phyloP scores from a whole-genome alignment of 805 yeast species.

The Starmerella gropengiesseri region DNA sequence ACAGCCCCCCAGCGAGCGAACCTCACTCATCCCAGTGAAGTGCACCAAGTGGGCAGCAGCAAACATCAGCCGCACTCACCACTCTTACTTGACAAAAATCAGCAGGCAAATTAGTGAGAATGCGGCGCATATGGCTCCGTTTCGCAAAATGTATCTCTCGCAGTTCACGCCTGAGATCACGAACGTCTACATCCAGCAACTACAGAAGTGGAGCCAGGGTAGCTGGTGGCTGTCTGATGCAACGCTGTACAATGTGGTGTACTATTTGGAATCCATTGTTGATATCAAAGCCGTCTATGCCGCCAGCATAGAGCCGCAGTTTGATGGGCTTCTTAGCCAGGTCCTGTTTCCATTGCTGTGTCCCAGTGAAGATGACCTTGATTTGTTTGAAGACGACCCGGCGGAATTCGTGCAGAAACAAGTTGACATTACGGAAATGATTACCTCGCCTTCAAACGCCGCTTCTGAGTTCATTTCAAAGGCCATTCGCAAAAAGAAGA shows the following conservation, averaged over 20 bases:
- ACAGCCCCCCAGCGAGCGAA: constrained; percentile 37
- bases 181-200: constrained; percentile 48
- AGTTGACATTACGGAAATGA: constrained; percentile 52
- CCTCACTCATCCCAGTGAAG: constrained; percentile 50
- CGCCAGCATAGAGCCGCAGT: constrained; percentile 48
- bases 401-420: constrained; percentile 71
- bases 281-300: constrained; percentile 52
- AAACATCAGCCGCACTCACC: constrained; percentile 59
- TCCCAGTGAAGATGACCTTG: constrained; percentile 56
- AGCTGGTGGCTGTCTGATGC: constrained; percentile 60
- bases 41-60: constrained; percentile 84
- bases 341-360: constrained; percentile 68
- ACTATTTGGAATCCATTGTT: constrained; percentile 53
- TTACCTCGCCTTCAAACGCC: constrained; percentile 61
- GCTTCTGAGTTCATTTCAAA: constrained; percentile 64
- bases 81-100: constrained; percentile 44
- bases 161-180: constrained; percentile 67
- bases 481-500: constrained; percentile 54
- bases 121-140: constrained; percentile 43
- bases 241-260: constrained; percentile 52
- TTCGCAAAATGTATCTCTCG: constrained; percentile 42
- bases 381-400: constrained; percentile 75
- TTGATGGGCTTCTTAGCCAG: constrained; percentile 53
- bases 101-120: constrained; percentile 27
- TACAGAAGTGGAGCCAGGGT: constrained; percentile 62